Base-by-base conservation (phyloP, 129 eudicot genomes). In the Oenanthe sinensis region DNA sequence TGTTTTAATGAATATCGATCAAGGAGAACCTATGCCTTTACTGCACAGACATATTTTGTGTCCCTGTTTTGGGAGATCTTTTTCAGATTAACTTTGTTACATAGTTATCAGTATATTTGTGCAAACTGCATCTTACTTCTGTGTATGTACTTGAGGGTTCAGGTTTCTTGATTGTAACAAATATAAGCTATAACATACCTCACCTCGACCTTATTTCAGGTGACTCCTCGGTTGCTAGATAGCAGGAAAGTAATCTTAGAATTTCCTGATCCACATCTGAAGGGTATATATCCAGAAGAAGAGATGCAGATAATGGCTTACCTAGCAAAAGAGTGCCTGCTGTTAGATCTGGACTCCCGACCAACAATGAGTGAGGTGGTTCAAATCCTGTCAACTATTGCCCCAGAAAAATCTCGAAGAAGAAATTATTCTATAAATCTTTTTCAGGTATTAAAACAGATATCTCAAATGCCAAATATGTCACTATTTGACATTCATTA, bases 291-390 rank as follows among this genome's bases (percentile, higher is more conserved):
- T 47, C 87, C 87, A 81, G 93, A 88, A 87, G 98, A 95, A 81
- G 98, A 95, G 89, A 79, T 95, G 89, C 98, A 95, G 77, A 91
- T 95, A 60, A 87, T 91, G 98, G 98, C 98, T 77, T 95, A 91
- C 84, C 82, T 95, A 75, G 97, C 98, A 75, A 95, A 95, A 78
- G 98, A 95, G 90, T 95, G 98, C 79, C 82, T 95, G 75, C 81
- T 95, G 67, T 74, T 95, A 85, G 98, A 95, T 88, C 98, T 97
- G 2, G 98, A 91, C 76, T 85, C 94, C 70, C 98, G 98, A 77
- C 98, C 98, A 58, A 90, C 87, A 75, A 95, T 95, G 98, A 88
- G 91, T 17, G 98, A 95, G 82, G 97, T 95, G 43, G 98, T 95
- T 81, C 98, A 95, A 76, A 88, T 95, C 75, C 96, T 95, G 83